Conservation (phyloP, 2,329 filamentous ascomycete species). For the Talaromyces islandicus region DNA sequence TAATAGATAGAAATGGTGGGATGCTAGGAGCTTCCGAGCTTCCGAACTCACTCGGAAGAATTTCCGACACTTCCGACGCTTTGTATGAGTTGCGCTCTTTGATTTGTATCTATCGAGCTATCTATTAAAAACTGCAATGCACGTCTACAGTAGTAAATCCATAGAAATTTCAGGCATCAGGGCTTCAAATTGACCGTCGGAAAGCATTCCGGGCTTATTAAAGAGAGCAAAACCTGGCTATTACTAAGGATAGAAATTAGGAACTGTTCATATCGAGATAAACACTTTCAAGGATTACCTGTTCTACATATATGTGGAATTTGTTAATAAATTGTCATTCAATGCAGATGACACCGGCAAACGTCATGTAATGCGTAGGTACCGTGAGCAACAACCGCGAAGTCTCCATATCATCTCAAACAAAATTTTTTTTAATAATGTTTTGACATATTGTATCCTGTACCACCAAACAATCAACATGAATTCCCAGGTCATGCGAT, state of each 20-base stretch:
- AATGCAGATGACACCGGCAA: too few relatives aligned
- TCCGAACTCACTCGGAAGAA: neutral
- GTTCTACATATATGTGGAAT: too few relatives aligned
- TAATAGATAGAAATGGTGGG: neutral
- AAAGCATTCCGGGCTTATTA: neutral
- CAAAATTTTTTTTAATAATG: neutral
- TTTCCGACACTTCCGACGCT: neutral
- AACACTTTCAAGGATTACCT: too few relatives aligned
- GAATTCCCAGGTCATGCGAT: neutral
- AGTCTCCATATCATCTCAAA: neutral
- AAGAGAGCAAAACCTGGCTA: neutral
- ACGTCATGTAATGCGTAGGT: too few relatives aligned
- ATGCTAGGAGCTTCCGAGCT: neutral
- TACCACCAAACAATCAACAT: neutral
- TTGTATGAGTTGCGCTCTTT: neutral
- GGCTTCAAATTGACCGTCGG: neutral
- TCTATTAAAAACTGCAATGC: neutral
- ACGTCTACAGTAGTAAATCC: neutral
- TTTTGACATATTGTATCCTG: neutral
- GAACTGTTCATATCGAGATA: too few relatives aligned
- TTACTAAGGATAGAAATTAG: neutral
- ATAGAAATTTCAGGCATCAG: neutral
- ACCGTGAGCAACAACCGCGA: too few relatives aligned
- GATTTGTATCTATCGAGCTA: neutral
- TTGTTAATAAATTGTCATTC: too few relatives aligned